Evolutionary conservation across 1,284 basidiomycete genomes (phyloP).

Genomic region (Bjerkandera adusta): DNA sequence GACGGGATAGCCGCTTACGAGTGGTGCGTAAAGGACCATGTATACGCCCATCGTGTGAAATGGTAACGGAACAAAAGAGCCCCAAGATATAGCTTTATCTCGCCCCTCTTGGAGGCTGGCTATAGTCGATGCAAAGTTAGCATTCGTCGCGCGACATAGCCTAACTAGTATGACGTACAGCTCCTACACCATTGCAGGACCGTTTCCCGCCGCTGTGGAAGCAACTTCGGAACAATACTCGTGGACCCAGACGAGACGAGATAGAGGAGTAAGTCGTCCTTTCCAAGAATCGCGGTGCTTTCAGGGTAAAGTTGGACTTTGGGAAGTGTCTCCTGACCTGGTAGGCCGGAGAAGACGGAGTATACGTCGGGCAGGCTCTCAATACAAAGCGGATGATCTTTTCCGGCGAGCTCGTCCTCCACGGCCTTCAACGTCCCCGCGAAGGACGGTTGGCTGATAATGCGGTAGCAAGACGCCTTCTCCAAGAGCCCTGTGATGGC

Average conservation of each 20-base stretch:
- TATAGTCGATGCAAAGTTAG: background rate
- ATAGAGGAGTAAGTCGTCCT: constrained; percentile 14
- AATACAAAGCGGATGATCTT: constrained; percentile 9
- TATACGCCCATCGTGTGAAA: constrained; percentile 21
- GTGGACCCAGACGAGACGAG: constrained; percentile 25
- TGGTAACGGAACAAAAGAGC: constrained; percentile 13
- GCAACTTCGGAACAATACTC: too few species aligned
- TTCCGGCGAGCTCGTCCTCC: constrained; percentile 7
- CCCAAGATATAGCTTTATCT: constrained; percentile 6
- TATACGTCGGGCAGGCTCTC: constrained; percentile 17
- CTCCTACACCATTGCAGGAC: constrained; percentile 8
- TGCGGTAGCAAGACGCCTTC: constrained; percentile 18
- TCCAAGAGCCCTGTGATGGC: constrained; percentile 29
- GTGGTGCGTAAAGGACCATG: constrained; percentile 11
- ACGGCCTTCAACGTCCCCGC: constrained; percentile 12
- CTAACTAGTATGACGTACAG: constrained; percentile 1
- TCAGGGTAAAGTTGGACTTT: constrained; percentile 8
- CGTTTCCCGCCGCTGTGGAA: constrained; percentile 12
- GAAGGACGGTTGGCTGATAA: constrained; percentile 16
- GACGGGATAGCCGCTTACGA: constrained; percentile 10
- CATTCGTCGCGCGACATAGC: background rate
- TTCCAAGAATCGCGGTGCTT: background rate
- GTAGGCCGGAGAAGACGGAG: constrained; percentile 15
- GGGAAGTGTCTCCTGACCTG: constrained; percentile 1
- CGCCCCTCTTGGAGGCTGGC: background rate